These are phyloP conservation scores for Penicillium sp. DNA, from an alignment of 2,329 filamentous ascomycete genomes.

Conservation along the genomic window DNA sequence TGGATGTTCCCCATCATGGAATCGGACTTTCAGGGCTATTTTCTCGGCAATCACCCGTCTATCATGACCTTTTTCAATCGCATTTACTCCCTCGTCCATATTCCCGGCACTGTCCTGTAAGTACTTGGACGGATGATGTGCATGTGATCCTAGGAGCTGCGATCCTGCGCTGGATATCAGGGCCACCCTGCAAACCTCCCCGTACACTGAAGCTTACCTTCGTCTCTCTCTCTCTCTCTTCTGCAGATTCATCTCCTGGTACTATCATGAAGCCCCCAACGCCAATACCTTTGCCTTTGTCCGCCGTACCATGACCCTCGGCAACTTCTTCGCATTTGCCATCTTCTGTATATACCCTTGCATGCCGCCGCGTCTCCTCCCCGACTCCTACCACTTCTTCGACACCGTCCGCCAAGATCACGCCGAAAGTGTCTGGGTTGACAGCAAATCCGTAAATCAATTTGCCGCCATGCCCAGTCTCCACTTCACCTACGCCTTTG, in stretches of 20 bases:
- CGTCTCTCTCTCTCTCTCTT: background rate
- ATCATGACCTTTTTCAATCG: constrained; percentile 46
- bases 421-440: constrained; percentile 50
- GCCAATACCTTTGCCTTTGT: constrained; percentile 49
- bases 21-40: constrained; percentile 42
- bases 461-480: constrained; percentile 55
- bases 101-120: constrained; percentile 47
- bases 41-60: constrained; percentile 37
- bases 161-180: too few species aligned
- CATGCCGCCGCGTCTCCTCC: constrained; percentile 58
- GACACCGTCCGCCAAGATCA: constrained; percentile 55
- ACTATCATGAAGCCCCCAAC: constrained; percentile 32
- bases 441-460: constrained; percentile 53
- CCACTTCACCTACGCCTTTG: constrained; percentile 53
- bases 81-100: constrained; percentile 47
- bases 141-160: background rate
- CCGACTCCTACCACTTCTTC: constrained; percentile 55
- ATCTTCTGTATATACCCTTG: constrained; percentile 60
- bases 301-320: constrained; percentile 56
- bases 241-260: constrained; percentile 39
- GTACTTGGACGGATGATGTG: constrained; percentile 26
- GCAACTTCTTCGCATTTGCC: constrained; percentile 56
- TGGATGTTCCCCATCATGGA: constrained; percentile 40
- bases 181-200: background rate
- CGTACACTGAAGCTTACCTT: too few species aligned